Percentiles rank a stretch among this genome's conserved stretches.
These are phyloP conservation scores for Trichosporon faecale DNA, from an alignment of 1,284 basidiomycete species.

Conservation along the genomic window DNA sequence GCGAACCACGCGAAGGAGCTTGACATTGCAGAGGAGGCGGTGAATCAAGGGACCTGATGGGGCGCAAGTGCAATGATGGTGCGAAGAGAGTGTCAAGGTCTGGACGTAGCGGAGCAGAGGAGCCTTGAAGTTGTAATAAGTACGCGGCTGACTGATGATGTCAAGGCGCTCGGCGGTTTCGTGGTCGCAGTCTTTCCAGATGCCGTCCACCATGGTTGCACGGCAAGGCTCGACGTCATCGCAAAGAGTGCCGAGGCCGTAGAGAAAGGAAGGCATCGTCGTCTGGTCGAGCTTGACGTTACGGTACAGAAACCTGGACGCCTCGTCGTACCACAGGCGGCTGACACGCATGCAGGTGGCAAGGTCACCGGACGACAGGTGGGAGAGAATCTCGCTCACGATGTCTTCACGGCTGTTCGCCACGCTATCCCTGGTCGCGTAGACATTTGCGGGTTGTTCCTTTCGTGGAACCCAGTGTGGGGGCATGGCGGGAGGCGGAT, in stretches of 20 bases:
- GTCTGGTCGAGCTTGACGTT: background rate
- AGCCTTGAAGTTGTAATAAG: slow-evolving; percentile 9
- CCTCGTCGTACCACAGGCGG: slow-evolving; percentile 1
- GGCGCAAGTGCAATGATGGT: slow-evolving; percentile 13
- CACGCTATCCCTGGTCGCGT: background rate
- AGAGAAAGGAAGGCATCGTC: background rate
- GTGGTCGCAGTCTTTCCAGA: slow-evolving; percentile 5
- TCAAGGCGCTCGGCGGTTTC: background rate
- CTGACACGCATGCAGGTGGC: background rate
- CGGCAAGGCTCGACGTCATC: slow-evolving; percentile 1
- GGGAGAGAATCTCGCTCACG: background rate
- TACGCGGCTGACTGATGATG: background rate
- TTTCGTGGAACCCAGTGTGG: background rate
- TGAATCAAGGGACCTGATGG: background rate
- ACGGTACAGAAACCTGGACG: background rate
- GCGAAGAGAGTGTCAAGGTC: slow-evolving; percentile 4
- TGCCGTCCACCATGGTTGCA: background rate
- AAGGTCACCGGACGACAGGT: background rate
- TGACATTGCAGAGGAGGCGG: background rate
- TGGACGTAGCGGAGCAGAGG: slow-evolving; percentile 9
- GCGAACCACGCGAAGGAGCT: slow-evolving; percentile 7
- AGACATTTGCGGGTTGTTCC: background rate
- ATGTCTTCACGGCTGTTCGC: background rate
- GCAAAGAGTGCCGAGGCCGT: background rate
- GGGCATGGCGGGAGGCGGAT: background rate